These are phyloP conservation scores for Trametes cinnabarina DNA, from an alignment of 768 basidiomycete genomes.

Conservation along the genomic window DNA sequence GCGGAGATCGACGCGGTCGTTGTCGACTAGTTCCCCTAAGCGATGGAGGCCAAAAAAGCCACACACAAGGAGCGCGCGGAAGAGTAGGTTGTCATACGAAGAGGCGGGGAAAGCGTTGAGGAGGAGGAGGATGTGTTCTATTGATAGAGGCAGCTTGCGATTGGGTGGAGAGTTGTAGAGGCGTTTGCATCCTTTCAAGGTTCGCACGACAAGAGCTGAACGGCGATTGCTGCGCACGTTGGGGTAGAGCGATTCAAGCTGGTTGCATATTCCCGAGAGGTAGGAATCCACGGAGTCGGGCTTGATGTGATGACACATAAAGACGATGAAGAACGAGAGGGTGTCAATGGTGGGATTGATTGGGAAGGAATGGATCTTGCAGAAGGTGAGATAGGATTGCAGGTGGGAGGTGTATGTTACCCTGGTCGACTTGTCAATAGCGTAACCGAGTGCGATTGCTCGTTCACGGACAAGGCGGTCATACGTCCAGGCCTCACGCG, in stretches of 20 bases:
- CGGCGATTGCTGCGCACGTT: not conserved
- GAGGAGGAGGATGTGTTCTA: constrained; percentile 8
- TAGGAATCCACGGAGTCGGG: constrained; percentile 36
- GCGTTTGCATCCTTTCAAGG: no score
- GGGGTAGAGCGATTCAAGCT: constrained; percentile 34
- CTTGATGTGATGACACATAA: constrained; percentile 37
- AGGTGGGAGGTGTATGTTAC: constrained; percentile 33
- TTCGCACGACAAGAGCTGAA: no score
- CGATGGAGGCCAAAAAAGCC: constrained; percentile 28
- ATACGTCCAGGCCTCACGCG: constrained; percentile 32
- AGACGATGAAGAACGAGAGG: constrained; percentile 35
- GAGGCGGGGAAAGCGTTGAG: not conserved
- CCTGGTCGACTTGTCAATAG: constrained; percentile 27
- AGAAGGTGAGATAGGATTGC: constrained; percentile 40
- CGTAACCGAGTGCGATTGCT: constrained; percentile 32
- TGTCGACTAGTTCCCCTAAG: constrained; percentile 30
- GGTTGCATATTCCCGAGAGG: constrained; percentile 38
- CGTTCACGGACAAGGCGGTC: constrained; percentile 34
- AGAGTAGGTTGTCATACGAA: constrained; percentile 26
- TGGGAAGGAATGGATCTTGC: constrained; percentile 31
- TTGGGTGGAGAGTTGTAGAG: constrained; percentile 13
- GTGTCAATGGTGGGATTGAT: constrained; percentile 39
- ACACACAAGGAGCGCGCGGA: constrained; percentile 20
- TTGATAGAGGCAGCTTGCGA: constrained; percentile 30
- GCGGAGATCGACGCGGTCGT: constrained; percentile 12